Percentiles rank a stretch among this genome's conserved stretches.
Evolutionary conservation across 768 basidiomycete species (phyloP).

Genomic region (Rhizopogon vinicolor): DNA sequence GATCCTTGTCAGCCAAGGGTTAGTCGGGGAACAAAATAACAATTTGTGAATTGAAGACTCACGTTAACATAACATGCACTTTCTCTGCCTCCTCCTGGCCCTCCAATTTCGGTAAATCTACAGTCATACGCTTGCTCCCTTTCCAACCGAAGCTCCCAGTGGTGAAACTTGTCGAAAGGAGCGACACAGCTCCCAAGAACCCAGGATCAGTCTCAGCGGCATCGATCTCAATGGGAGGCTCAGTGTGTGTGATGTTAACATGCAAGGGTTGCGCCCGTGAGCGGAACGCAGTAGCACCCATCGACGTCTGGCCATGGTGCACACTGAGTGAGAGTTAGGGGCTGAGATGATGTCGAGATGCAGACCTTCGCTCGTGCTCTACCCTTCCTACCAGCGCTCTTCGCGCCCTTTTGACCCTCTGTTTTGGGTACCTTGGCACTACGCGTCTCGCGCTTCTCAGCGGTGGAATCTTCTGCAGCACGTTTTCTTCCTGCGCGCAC

Average conservation of each 20-base stretch:
- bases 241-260: conserved; percentile 62
- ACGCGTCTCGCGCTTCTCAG: conserved; percentile 34
- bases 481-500: conserved; percentile 39
- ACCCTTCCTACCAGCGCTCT: conserved; percentile 31
- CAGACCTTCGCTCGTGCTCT: conserved; percentile 44
- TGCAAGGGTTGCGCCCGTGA: conserved; percentile 67
- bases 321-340: conserved; percentile 1
- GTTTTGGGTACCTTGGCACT: conserved; percentile 51
- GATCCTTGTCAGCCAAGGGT: conserved; percentile 39
- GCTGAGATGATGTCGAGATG: not conserved
- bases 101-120: conserved; percentile 55
- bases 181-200: conserved; percentile 49
- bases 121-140: conserved; percentile 58
- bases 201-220: conserved; percentile 49
- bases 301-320: conserved; percentile 30
- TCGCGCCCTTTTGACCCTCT: conserved; percentile 25
- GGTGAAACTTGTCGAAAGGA: conserved; percentile 55
- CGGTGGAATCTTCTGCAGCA: conserved; percentile 31
- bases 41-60: conserved; percentile 26
- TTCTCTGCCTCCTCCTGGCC: conserved; percentile 51
- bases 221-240: conserved; percentile 36
- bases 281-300: conserved; percentile 52
- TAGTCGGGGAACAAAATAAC: not conserved
- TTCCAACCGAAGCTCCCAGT: conserved; percentile 89
- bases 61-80: conserved; percentile 74